A percentile compares a stretch with the other conserved stretches of the same genome.
Evolutionary conservation across 2,329 filamentous ascomycete species (phyloP).

Genomic region (Aphanocladium album): DNA sequence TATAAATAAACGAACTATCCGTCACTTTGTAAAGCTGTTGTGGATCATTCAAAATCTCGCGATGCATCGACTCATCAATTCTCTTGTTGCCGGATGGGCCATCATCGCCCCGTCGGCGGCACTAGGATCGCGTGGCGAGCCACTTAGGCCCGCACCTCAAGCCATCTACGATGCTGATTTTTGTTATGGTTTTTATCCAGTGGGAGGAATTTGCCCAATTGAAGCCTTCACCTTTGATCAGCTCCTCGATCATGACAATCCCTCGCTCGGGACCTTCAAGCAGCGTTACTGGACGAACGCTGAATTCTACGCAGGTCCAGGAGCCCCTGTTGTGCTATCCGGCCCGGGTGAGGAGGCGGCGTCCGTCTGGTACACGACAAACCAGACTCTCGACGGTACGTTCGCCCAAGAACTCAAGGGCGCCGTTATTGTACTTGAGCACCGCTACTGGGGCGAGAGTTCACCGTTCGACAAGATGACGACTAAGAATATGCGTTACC

Average conservation of each 20-base stretch:
- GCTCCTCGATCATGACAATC: constrained; percentile 53
- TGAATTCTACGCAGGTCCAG: constrained; percentile 65
- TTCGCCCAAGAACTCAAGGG: constrained; percentile 64
- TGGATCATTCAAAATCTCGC: too few relatives aligned
- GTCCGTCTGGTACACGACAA: constrained; percentile 62
- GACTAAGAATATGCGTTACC: constrained; percentile 65
- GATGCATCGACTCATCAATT: not conserved
- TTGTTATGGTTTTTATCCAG: constrained; percentile 7
- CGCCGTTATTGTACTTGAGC: constrained; percentile 74
- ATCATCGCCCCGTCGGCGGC: not conserved
- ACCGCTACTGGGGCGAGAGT: constrained; percentile 76
- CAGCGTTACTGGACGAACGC: constrained; percentile 79
- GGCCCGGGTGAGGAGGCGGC: constrained; percentile 61
- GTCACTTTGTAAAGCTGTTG: too few relatives aligned
- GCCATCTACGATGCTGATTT: not conserved
- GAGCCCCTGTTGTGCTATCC: constrained; percentile 70
- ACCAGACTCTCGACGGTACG: constrained; percentile 62
- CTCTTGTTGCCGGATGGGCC: not conserved
- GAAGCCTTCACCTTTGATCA: constrained; percentile 41
- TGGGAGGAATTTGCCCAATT: not conserved
- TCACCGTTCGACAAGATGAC: constrained; percentile 60
- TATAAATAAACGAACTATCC: too few relatives aligned
- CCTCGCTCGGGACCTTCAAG: constrained; percentile 53
- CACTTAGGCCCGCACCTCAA: not conserved
- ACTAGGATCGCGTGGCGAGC: not conserved